A percentile compares a stretch with the other conserved stretches of the same genome.
Evolutionary conservation across 108 stramenopile species (phyloP).

Genomic region (Discostella stelligeroides): DNA sequence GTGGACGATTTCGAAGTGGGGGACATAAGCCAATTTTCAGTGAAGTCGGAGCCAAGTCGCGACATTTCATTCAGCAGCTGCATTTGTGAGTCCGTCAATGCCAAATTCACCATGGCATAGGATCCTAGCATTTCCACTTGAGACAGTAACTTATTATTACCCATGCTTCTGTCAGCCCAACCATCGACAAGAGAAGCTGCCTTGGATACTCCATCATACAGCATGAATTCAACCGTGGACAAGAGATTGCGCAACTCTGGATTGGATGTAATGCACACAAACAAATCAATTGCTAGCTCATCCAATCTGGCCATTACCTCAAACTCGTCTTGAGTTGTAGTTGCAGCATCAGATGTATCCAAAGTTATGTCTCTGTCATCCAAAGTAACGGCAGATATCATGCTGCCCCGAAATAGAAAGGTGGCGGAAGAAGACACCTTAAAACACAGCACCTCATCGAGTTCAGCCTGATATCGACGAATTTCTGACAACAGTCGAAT

Average conservation of each 20-base stretch:
- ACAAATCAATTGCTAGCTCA: constrained; percentile 34
- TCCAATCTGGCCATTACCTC: constrained; percentile 40
- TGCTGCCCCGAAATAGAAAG: constrained; percentile 25
- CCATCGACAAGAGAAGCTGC: constrained; percentile 29
- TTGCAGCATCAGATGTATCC: not conserved
- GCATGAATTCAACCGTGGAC: constrained; percentile 16
- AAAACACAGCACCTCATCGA: constrained; percentile 36
- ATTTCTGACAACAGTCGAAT: constrained; percentile 37
- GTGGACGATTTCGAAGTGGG: constrained; percentile 22
- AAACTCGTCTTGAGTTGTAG: not conserved
- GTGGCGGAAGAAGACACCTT: constrained; percentile 1
- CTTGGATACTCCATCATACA: constrained; percentile 42
- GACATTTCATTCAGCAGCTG: constrained; percentile 26
- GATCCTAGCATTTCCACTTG: constrained; percentile 26
- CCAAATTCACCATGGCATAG: constrained; percentile 19
- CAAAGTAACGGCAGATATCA: constrained; percentile 31
- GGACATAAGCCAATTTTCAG: constrained; percentile 39
- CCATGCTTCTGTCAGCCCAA: constrained; percentile 10
- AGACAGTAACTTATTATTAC: constrained; percentile 10
- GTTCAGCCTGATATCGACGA: constrained; percentile 28
- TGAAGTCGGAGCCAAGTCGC: constrained; percentile 12
- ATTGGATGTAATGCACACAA: constrained; percentile 15
- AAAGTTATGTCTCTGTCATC: not conserved
- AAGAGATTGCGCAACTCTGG: constrained; percentile 23
- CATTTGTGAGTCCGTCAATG: constrained; percentile 23